Conservation (phyloP, 1,284 basidiomycete genomes). For the Moesziomyces globuligerus region DNA sequence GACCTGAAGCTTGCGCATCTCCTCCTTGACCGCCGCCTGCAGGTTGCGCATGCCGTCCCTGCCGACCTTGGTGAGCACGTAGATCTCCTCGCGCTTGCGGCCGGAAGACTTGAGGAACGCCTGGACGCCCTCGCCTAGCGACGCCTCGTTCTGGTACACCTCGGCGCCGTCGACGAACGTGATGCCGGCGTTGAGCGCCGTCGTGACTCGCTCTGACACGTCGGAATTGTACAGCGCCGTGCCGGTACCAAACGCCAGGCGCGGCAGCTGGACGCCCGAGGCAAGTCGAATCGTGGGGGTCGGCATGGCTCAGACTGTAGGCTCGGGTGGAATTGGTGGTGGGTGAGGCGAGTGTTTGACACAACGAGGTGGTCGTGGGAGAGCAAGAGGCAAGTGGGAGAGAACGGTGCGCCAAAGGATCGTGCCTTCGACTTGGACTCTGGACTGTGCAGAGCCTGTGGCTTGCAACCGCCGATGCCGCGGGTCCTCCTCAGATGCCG, state of each 20-base stretch:
- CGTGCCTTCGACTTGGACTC: no score
- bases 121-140: slow-evolving; percentile 35
- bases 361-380: neutral
- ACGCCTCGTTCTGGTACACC: slow-evolving; percentile 47
- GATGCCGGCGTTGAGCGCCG: slow-evolving; percentile 46
- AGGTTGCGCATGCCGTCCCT: slow-evolving; percentile 34
- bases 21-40: slow-evolving; percentile 32
- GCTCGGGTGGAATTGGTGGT: neutral
- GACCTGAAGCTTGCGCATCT: slow-evolving; percentile 35
- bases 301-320: no score
- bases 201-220: slow-evolving; percentile 27
- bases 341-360: neutral
- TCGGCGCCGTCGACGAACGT: slow-evolving; percentile 47
- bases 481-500: no score
- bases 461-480: no score
- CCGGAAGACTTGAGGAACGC: slow-evolving; percentile 25
- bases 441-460: no score
- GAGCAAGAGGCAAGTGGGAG: no score
- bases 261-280: slow-evolving; percentile 43
- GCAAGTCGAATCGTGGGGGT: slow-evolving; percentile 31
- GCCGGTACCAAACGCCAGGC: slow-evolving; percentile 50
- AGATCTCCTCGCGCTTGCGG: slow-evolving; percentile 34
- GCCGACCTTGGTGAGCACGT: slow-evolving; percentile 44
- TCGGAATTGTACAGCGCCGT: slow-evolving; percentile 41
- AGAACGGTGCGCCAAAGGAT: no score